Base-by-base conservation (phyloP, 208 protist species). In the Leishmania turanica region DNA sequence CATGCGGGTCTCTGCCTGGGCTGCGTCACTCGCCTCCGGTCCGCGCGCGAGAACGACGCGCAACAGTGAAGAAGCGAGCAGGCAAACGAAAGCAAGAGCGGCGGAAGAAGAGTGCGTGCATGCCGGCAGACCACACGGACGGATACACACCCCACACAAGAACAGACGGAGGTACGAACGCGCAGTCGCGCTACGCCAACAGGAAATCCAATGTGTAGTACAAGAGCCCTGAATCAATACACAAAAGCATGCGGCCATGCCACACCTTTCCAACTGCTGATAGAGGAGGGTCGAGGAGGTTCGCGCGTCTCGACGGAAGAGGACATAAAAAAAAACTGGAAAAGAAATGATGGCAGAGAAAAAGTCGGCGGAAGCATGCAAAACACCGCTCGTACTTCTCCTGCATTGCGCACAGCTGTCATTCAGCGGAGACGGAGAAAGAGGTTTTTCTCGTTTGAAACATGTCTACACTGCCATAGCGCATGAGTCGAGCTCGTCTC, bases 161-260 rank as follows among this genome's bases (percentile, higher is more conserved):
- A 7, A 49, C 65, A 71, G 6, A 71, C 40, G 40, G 65, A 17
- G 37, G 8, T 21, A 47, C 40, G 65, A 47, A n/a, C 9, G 13
- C 40, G 65, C 34, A 13, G 65, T 24, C 31, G 19, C 31, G 37
- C 40, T n/a, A 47, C 64, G 53, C 60, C 69, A 77, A 77, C 49
- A 78, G 75, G 40, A 77, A 82, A 42, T 70, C 49, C 17, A 68
- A 69, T 42, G 54, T 51, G 8, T 71, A 74, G 65, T 51, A 64
- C 58, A 71, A 24, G 51, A 78, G 24, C 45, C 4, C 78, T 49
- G 42, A 72, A 78, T 19, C n/a, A 64, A 81, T 64, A 82, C 7
- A n/a, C 65, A 1, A 21, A 71, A 47, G n/a, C 21, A 47, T 21
- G 24, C 40, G 27, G 5, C 27, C 42, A 9, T 56, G 47, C 4